Base-by-base conservation (phyloP, 306 rosid genomes). In the Acmispon strigosus region DNA sequence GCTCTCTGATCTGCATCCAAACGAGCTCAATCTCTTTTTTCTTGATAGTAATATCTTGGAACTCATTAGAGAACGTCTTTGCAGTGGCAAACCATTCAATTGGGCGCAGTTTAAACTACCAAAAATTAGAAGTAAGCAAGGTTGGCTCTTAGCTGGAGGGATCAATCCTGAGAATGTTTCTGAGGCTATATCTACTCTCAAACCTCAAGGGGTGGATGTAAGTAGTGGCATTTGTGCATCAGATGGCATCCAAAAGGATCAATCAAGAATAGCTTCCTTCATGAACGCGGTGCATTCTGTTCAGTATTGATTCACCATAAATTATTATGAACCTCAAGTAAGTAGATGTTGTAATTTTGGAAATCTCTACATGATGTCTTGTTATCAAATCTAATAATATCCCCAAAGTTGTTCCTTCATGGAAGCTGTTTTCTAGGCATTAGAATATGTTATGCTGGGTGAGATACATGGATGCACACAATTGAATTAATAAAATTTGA, bases 81-180 rank as follows among this genome's bases (percentile, higher is more conserved):
- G 63, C 84, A 93, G 97, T 63, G 98, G 98, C 1, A 66, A 74
- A 57, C 88, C 97, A 48, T 94, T 94, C 57, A 63, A 89, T 49
- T 89, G 98, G 97, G 78, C 74, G 14, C 78, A 72, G 78, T 89
- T 94, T 79, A 88, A 82, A 80, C 79, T 82, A 62, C 96, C 97
- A 43, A 66, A 56, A 58, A 82, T 83, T 69, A 75, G 81, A 77
- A 89, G 99, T 88, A 94, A 89, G 71, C 42, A 87, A n/a, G 99
- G 98, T n/a, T 90, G 97, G 97, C 96, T 93, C 55, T 80, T 90
- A 77, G 98, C 98, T 5, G 98, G 98, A 84, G 98, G 96, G 51
- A 82, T 92, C 74, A 83, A 75, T 69, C 90, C 96, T 1, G 81
- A 81, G 43, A 90, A 93, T 66, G 90, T 86, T 16, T 57, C 62